These are phyloP conservation scores for Barnettozyma vustinii DNA, from an alignment of 805 yeast species.

Conservation along the genomic window DNA sequence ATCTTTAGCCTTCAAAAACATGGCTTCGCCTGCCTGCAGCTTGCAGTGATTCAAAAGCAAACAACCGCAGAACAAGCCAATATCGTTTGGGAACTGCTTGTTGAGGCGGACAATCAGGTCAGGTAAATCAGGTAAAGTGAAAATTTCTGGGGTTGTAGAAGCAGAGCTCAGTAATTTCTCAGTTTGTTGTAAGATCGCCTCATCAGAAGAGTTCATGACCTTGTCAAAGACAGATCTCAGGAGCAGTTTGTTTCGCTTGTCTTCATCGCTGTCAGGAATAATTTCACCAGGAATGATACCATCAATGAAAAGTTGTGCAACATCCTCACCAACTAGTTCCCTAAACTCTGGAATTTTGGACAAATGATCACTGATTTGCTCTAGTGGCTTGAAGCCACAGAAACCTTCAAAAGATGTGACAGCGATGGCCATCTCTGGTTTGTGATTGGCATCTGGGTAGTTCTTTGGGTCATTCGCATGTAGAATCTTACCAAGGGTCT, in stretches of 20 bases:
- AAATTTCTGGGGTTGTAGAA: slow-evolving; percentile 48
- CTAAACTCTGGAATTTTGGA: slow-evolving; percentile 70
- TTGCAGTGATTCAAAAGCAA: slow-evolving; percentile 83
- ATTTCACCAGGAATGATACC: slow-evolving; percentile 30
- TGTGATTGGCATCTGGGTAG: slow-evolving; percentile 97
- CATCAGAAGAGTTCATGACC: slow-evolving; percentile 79
- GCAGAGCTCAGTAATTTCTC: slow-evolving; percentile 64
- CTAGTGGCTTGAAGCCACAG: slow-evolving; percentile 94
- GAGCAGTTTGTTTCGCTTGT: slow-evolving; percentile 51
- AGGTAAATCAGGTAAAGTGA: slow-evolving; percentile 51
- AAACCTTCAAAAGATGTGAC: slow-evolving; percentile 94
- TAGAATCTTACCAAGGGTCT: slow-evolving; percentile 67
- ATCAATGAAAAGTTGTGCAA: slow-evolving; percentile 46
- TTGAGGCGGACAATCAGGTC: slow-evolving; percentile 71
- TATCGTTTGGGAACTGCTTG: slow-evolving; percentile 86
- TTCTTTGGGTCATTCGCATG: slow-evolving; percentile 83
- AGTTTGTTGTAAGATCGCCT: slow-evolving; percentile 50
- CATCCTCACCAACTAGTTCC: slow-evolving; percentile 60
- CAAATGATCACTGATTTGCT: slow-evolving; percentile 65
- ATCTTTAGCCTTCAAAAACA: slow-evolving; percentile 93
- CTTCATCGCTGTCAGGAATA: slow-evolving; percentile 43
- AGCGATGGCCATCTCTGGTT: slow-evolving; percentile 99
- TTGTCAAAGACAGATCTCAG: slow-evolving; percentile 72
- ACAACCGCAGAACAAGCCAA: slow-evolving; percentile 95
- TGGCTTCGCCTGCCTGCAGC: slow-evolving; percentile 86